Conservation (phyloP, 2,329 filamentous ascomycete species). For the Trichoderma harzianum region DNA sequence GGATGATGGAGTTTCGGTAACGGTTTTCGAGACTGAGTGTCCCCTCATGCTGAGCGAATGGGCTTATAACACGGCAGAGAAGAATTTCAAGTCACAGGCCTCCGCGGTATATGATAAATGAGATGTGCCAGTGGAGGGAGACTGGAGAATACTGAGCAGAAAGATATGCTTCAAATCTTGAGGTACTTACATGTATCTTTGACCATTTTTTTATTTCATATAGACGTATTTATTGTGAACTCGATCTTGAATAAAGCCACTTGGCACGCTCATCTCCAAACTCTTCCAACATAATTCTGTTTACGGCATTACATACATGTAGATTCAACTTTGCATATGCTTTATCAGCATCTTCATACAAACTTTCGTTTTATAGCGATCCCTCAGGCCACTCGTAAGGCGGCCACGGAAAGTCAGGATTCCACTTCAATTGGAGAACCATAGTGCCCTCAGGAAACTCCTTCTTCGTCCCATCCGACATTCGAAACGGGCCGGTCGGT, state of each 20-base stretch:
- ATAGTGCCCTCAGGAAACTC: constrained; percentile 24
- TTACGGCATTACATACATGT: background rate
- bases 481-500: background rate
- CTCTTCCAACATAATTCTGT: background rate
- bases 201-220: background rate
- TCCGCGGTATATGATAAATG: background rate
- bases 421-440: constrained; percentile 18
- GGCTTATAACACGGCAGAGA: background rate
- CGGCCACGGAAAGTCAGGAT: constrained; percentile 22
- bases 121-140: background rate
- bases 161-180: background rate
- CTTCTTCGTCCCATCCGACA: constrained; percentile 21
- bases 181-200: background rate
- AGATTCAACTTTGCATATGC: background rate
- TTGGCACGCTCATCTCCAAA: background rate
- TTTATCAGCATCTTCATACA: background rate
- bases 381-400: constrained; percentile 3
- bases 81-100: background rate
- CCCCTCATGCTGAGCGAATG: background rate
- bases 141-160: background rate
- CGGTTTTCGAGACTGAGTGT: background rate
- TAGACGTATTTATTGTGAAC: background rate
- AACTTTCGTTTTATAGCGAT: background rate
- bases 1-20: background rate
- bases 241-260: background rate